These are phyloP conservation scores for Scheffersomyces titani DNA, from an alignment of 1,139 yeast species.

Conservation along the genomic window DNA sequence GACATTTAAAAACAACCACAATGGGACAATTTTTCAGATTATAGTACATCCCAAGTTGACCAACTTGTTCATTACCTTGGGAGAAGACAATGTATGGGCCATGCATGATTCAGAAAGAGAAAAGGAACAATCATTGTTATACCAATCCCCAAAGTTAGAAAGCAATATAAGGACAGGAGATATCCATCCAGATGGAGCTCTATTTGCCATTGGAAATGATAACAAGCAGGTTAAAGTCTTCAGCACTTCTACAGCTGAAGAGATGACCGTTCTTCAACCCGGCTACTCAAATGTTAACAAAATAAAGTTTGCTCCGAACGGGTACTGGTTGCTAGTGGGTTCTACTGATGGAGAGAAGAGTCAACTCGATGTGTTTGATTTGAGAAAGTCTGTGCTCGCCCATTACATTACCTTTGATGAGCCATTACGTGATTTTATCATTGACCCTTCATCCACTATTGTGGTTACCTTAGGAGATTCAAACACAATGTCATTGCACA, in stretches of 20 bases:
- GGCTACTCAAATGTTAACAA: slow-evolving; percentile 29
- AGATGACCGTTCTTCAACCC: slow-evolving; percentile 39
- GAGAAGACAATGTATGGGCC: slow-evolving; percentile 30
- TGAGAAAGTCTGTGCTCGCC: slow-evolving; percentile 46
- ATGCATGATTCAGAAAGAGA: slow-evolving; percentile 21
- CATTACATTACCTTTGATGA: slow-evolving; percentile 26
- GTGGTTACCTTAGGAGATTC: slow-evolving; percentile 25
- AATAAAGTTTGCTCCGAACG: slow-evolving; percentile 63
- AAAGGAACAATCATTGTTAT: slow-evolving; percentile 2
- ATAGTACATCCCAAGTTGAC: slow-evolving; percentile 37
- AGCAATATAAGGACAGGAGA: slow-evolving; percentile 24
- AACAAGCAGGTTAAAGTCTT: slow-evolving; percentile 42
- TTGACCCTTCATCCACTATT: slow-evolving; percentile 51
- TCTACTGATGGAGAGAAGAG: slow-evolving; percentile 15
- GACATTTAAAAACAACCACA: slow-evolving; percentile 3
- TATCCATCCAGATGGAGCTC: slow-evolving; percentile 68
- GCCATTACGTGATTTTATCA: slow-evolving; percentile 24
- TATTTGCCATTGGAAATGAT: slow-evolving; percentile 51
- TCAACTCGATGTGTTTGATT: slow-evolving; percentile 53
- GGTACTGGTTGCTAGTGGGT: slow-evolving; percentile 58
- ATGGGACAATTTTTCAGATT: slow-evolving; percentile 19
- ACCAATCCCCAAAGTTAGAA: slow-evolving; percentile 5
- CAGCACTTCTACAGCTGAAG: slow-evolving; percentile 41
- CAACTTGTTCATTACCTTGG: slow-evolving; percentile 27
- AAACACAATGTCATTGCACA: slow-evolving; percentile 23